These are phyloP conservation scores for Vicia villosa DNA, from an alignment of 306 rosid genomes.

Conservation along the genomic window DNA sequence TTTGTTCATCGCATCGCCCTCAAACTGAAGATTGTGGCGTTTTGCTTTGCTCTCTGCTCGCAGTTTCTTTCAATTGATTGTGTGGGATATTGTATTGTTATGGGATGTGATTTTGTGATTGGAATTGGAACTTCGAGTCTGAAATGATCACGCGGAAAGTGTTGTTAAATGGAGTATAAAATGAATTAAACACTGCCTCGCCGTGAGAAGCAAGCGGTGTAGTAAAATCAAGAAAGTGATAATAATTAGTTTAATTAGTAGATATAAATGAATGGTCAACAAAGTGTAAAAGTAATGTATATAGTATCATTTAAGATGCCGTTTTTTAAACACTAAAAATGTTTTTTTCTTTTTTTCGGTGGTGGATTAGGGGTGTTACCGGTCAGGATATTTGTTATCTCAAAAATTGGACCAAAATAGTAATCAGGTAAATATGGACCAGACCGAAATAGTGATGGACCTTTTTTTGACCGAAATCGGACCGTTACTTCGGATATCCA, in stretches of 20 bases:
- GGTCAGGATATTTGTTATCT: no score
- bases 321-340: no score
- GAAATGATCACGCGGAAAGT: neutral
- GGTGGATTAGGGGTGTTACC: no score
- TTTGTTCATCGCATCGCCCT: conserved; percentile 50
- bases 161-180: neutral
- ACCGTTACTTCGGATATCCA: no score
- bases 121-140: neutral
- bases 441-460: no score
- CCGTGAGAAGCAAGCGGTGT: neutral
- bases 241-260: no score
- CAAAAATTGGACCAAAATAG: no score
- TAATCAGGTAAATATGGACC: no score
- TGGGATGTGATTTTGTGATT: neutral
- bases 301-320: neutral
- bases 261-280: no score
- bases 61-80: neutral
- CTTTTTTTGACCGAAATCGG: no score
- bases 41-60: neutral
- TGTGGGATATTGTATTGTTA: neutral
- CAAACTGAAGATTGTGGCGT: neutral
- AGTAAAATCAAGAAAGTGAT: neutral
- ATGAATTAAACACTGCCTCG: neutral
- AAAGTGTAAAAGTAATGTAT: no score
- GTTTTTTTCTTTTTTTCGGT: no score